Base-by-base conservation (phyloP, 345 rosid genomes). In the Stellera chamaejasme region DNA sequence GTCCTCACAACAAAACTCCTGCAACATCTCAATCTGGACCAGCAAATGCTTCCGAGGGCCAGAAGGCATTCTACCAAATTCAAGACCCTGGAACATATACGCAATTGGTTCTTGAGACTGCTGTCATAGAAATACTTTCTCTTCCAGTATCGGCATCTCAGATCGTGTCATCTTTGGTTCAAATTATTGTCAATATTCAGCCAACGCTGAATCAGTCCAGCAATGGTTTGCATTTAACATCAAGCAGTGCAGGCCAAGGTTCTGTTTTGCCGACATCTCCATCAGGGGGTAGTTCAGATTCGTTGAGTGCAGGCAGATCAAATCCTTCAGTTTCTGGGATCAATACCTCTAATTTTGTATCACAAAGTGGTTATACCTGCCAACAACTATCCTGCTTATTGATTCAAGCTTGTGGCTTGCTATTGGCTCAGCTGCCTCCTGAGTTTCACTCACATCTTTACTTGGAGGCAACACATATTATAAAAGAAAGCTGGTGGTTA, bases 61-160 rank as follows among this genome's bases (percentile, higher is more conserved):
- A 80, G 64, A 85, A 78, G 66, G 88, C 94, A 48, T 93, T 93
- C 71, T 93, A 93, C 72, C 99, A 87, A 78, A 80, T 84, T 78
- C 99, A 93, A 69, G 99, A 93, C 74, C 96, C 99, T 11, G 96
- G 99, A 68, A 93, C 99, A 9, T 78, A 89, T 68, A 79, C 96
- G 25, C 99, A 93, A 63, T 79, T 93, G 64, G 88, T 89, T 76
- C 92, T 93, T 39, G 99, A 93, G 74, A 89, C 97, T 8, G 86
- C 96, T 11, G 96, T 93, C 27, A 87, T 93, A 59, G 99, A 93
- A 75, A 74, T 89, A 55, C 96, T 93, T 54, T 93, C 96, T 3
- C 97, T 89, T 80, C 99, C 99, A 6, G 82, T 89, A 52, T 60
- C 95, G 19, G 85, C 96, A 63, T 68, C 90, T 50, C 94, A 89